Evolutionary conservation across 176 grass and related monocot genomes (phyloP).

Genomic region (Miscanthus lutarioriparius): DNA sequence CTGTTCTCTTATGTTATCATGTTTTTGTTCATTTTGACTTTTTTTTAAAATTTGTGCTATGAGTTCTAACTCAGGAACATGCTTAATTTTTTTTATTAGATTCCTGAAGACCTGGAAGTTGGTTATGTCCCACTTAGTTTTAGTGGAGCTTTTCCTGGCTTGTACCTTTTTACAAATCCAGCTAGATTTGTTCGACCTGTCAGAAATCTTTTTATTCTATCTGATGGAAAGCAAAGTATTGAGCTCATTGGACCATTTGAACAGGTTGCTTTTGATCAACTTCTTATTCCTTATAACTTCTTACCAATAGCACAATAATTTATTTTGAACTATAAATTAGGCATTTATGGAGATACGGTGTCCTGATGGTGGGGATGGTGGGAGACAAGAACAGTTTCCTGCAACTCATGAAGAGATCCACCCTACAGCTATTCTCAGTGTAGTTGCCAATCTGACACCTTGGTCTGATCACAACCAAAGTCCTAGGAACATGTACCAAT

Average conservation of each 20-base stretch:
- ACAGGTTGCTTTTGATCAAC: conserved; percentile 51
- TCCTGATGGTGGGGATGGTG: conserved; percentile 86
- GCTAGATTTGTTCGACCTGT: conserved; percentile 86
- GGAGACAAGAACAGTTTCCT: conserved; percentile 67
- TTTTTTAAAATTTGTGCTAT: not conserved
- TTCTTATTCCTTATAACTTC: conserved; percentile 21
- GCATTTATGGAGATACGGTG: conserved; percentile 99
- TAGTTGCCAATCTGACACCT: conserved; percentile 95
- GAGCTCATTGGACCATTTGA: conserved; percentile 99
- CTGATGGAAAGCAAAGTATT: conserved; percentile 54
- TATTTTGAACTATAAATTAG: conserved; percentile 43
- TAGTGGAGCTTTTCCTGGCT: conserved; percentile 88
- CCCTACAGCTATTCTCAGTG: conserved; percentile 89
- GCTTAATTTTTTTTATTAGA: conserved; percentile 42
- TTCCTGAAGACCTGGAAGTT: conserved; percentile 93
- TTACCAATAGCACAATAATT: conserved; percentile 23
- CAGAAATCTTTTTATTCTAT: conserved; percentile 55
- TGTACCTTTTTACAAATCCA: conserved; percentile 86
- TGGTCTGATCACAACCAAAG: conserved; percentile 99
- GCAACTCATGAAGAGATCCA: conserved; percentile 98
- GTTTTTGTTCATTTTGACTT: not conserved
- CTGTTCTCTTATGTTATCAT: conserved; percentile 9
- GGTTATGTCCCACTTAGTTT: conserved; percentile 86
- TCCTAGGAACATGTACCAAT: conserved; percentile 99
- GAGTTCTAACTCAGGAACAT: conserved; percentile 5